Percentiles rank a stretch among this genome's conserved stretches.
phyloP scores from a whole-genome alignment of 2,329 filamentous ascomycete species.

The Blumeria graminis region DNA sequence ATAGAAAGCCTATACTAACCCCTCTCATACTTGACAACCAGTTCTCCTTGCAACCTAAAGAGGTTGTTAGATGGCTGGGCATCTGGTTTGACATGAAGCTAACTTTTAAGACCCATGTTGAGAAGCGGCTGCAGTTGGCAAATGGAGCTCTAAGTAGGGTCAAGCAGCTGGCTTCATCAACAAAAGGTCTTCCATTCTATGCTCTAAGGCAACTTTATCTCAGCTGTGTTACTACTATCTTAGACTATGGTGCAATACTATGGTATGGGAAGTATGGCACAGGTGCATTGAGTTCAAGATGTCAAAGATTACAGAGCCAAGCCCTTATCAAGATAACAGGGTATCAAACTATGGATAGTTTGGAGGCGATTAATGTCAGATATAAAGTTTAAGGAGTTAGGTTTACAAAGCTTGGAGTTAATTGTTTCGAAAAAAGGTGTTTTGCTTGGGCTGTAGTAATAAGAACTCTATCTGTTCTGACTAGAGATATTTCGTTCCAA shows the following conservation, averaged over 20 bases:
- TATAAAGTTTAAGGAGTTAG: too few relatives aligned
- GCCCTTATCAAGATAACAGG: too few relatives aligned
- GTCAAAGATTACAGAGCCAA: too few relatives aligned
- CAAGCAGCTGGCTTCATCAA: not conserved
- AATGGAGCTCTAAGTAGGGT: not conserved
- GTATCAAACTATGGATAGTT: too few relatives aligned
- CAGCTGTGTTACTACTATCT: not conserved
- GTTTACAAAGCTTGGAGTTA: too few relatives aligned
- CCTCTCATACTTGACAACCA: too few relatives aligned
- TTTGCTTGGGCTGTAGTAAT: too few relatives aligned
- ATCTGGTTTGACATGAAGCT: not conserved
- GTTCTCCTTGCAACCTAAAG: not conserved
- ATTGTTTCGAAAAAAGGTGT: too few relatives aligned
- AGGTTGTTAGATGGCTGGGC: not conserved
- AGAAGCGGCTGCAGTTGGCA: not conserved
- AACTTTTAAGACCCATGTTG: not conserved
- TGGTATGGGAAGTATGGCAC: not conserved
- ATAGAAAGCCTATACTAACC: too few relatives aligned
- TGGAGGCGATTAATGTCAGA: too few relatives aligned
- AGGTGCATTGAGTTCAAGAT: not conserved
- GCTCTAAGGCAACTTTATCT: not conserved
- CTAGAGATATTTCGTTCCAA: too few relatives aligned
- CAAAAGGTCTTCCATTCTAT: not conserved
- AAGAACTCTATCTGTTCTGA: too few relatives aligned
- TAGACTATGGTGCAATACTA: not conserved